These are phyloP conservation scores for Picochlorum sp. DNA, from an alignment of 139 green algal species.

Conservation along the genomic window DNA sequence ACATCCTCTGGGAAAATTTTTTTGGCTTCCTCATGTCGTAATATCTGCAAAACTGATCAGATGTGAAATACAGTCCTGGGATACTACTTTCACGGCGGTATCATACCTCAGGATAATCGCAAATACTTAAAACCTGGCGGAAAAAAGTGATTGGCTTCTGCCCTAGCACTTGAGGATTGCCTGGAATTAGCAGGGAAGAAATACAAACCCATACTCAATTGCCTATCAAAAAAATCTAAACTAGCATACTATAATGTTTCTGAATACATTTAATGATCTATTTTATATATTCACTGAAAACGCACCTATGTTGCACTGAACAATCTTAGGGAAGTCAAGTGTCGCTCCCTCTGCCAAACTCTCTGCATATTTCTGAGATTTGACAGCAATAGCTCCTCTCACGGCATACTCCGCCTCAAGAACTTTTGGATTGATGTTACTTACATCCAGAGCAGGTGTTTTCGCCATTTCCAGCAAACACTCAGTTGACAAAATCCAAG, in stretches of 20 bases:
- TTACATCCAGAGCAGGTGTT: slow-evolving; percentile 1
- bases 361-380: slow-evolving; percentile 50
- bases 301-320: slow-evolving; percentile 76
- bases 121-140: slow-evolving; percentile 72
- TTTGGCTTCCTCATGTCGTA: slow-evolving; percentile 20
- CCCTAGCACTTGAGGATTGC: slow-evolving; percentile 83
- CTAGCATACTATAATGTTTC: too few species aligned
- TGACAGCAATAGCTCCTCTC: slow-evolving; percentile 73
- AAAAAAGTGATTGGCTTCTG: slow-evolving; percentile 93
- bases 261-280: background rate
- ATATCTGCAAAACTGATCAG: slow-evolving; percentile 29
- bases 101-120: slow-evolving; percentile 65
- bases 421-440: slow-evolving; percentile 19
- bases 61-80: too few species aligned
- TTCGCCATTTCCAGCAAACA: too few species aligned
- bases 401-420: slow-evolving; percentile 63
- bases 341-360: slow-evolving; percentile 46
- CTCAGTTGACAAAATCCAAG: too few species aligned
- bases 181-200: slow-evolving; percentile 12
- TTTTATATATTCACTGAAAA: background rate
- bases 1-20: slow-evolving; percentile 40
- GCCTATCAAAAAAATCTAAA: too few species aligned
- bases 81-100: background rate
- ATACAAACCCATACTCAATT: background rate
- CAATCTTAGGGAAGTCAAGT: slow-evolving; percentile 54